Evolutionary conservation across 2,329 filamentous ascomycete species (phyloP).

Genomic region (Ceratocystis cubensis): DNA sequence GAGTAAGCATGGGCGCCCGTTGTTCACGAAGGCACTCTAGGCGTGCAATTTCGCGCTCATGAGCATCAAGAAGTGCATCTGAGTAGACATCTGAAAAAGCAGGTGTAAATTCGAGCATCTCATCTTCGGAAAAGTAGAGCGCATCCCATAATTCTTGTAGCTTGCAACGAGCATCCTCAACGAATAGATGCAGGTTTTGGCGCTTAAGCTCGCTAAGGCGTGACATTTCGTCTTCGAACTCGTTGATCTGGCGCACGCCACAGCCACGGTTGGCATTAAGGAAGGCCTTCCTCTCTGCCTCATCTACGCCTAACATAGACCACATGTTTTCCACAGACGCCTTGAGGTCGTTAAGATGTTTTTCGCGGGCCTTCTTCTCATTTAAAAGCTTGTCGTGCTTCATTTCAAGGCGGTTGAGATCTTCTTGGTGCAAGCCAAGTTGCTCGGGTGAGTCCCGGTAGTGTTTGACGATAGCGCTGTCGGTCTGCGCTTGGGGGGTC

Average conservation of each 20-base stretch:
- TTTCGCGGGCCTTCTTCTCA: slow-evolving; percentile 79
- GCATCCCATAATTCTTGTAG: slow-evolving; percentile 92
- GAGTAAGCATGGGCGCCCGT: slow-evolving; percentile 66
- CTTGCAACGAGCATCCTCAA: slow-evolving; percentile 82
- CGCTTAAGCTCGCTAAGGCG: slow-evolving; percentile 84
- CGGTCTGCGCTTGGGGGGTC: slow-evolving; percentile 85
- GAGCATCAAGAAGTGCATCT: slow-evolving; percentile 84
- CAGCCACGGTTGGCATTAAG: slow-evolving; percentile 79
- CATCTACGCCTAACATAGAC: slow-evolving; percentile 75
- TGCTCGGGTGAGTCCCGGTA: slow-evolving; percentile 88
- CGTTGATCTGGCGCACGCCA: slow-evolving; percentile 82
- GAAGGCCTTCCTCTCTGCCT: slow-evolving; percentile 72
- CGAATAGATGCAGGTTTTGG: slow-evolving; percentile 89
- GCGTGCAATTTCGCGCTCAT: slow-evolving; percentile 78
- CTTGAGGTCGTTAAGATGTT: slow-evolving; percentile 61
- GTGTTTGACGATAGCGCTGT: slow-evolving; percentile 72
- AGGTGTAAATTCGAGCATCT: slow-evolving; percentile 96
- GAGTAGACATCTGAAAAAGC: slow-evolving; percentile 96
- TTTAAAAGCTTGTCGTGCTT: slow-evolving; percentile 74
- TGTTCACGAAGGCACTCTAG: slow-evolving; percentile 76
- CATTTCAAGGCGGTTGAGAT: slow-evolving; percentile 56
- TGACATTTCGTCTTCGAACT: slow-evolving; percentile 82
- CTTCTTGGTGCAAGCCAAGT: slow-evolving; percentile 79
- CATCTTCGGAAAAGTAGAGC: slow-evolving; percentile 89
- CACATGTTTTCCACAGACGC: slow-evolving; percentile 72